Evolutionary conservation across 768 basidiomycete species (phyloP).

Genomic region (Cyclocybe aegerita): DNA sequence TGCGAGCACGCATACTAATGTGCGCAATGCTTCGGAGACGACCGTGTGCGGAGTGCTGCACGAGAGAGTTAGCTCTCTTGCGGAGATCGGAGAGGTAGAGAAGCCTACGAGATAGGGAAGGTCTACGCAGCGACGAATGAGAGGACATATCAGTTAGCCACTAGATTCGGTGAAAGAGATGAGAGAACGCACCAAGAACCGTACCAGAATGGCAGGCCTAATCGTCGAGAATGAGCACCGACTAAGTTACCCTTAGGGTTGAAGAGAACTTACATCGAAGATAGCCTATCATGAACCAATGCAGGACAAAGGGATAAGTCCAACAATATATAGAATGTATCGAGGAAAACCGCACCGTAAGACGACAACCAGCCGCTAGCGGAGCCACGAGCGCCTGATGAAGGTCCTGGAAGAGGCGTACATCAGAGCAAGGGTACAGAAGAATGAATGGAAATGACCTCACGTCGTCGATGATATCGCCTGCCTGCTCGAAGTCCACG

Average conservation of each 20-base stretch:
- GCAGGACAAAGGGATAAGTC: not conserved
- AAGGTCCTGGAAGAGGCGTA: slow-evolving; percentile 36
- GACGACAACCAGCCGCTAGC: slow-evolving; percentile 44
- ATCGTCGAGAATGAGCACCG: slow-evolving; percentile 11
- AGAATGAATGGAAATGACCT: slow-evolving; percentile 12
- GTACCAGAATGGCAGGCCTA: slow-evolving; percentile 54
- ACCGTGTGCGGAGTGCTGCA: slow-evolving; percentile 57
- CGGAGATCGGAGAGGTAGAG: not conserved
- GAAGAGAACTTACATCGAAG: slow-evolving; percentile 43
- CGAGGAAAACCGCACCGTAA: slow-evolving; percentile 37
- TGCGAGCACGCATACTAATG: slow-evolving; percentile 31
- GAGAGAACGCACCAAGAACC: slow-evolving; percentile 37
- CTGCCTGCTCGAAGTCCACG: slow-evolving; percentile 73
- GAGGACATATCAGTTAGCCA: not conserved
- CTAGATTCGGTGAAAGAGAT: not conserved
- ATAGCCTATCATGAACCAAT: slow-evolving; percentile 36
- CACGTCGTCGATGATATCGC: slow-evolving; percentile 75
- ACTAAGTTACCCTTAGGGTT: not conserved
- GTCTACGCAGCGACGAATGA: slow-evolving; percentile 25
- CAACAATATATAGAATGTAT: not conserved
- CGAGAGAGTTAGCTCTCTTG: not conserved
- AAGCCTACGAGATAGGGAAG: slow-evolving; percentile 46
- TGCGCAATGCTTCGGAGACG: slow-evolving; percentile 43
- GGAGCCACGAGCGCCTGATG: slow-evolving; percentile 44
- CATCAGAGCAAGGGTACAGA: not conserved